phyloP scores from a whole-genome alignment of 2,329 filamentous ascomycete species.

The Chlorencoelia australis region DNA sequence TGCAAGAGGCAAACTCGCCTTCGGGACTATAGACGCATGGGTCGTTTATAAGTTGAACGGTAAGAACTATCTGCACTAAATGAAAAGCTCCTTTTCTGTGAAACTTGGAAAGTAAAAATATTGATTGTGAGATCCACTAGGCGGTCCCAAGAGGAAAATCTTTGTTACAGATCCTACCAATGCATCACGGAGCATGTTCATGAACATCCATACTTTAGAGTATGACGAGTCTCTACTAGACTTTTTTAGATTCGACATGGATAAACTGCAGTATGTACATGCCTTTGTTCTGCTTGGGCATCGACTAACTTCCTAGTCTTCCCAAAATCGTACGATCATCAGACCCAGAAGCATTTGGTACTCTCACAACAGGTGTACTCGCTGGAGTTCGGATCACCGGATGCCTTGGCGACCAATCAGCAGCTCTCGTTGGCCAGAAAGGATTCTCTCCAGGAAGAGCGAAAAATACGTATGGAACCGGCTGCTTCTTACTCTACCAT shows the following conservation, averaged over 20 bases:
- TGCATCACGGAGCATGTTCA: slow-evolving; percentile 87
- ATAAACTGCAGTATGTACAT: slow-evolving; percentile 29
- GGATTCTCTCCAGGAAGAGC: slow-evolving; percentile 66
- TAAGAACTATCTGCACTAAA: no score
- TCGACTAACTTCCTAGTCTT: slow-evolving; percentile 30
- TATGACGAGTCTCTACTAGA: slow-evolving; percentile 69
- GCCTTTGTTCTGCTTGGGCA: neutral
- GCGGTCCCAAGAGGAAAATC: slow-evolving; percentile 51
- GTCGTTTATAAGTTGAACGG: slow-evolving; percentile 77
- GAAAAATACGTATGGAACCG: slow-evolving; percentile 82
- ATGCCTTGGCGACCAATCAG: slow-evolving; percentile 73
- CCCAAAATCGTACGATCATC: slow-evolving; percentile 76
- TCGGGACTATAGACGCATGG: slow-evolving; percentile 86
- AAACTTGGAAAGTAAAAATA: no score
- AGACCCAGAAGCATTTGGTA: slow-evolving; percentile 58
- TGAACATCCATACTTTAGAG: slow-evolving; percentile 71
- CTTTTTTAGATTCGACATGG: slow-evolving; percentile 64
- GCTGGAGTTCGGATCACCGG: slow-evolving; percentile 63
- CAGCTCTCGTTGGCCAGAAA: slow-evolving; percentile 70
- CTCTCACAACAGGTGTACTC: slow-evolving; percentile 48
- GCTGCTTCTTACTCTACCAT: slow-evolving; percentile 78
- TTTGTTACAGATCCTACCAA: slow-evolving; percentile 83
- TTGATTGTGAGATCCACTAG: no score
- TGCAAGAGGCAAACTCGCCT: slow-evolving; percentile 64
- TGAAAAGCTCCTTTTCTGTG: no score